These are phyloP conservation scores for Kwoniella dendrophila DNA, from an alignment of 768 basidiomycete genomes.

Conservation along the genomic window DNA sequence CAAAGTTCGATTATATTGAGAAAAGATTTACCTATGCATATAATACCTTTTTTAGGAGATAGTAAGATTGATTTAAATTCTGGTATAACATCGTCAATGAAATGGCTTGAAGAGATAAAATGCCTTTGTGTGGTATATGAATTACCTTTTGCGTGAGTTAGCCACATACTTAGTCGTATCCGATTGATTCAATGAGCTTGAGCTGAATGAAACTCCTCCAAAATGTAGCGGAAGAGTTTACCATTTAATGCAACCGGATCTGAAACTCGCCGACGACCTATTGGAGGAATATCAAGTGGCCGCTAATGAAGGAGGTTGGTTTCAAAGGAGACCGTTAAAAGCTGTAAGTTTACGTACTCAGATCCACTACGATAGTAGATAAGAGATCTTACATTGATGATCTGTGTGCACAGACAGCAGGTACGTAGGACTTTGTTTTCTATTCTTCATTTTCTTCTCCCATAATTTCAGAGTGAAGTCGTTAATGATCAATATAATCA, in stretches of 20 bases:
- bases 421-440: no score
- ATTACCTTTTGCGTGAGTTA: conserved; percentile 18
- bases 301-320: conserved; percentile 29
- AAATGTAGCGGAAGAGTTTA: conserved; percentile 30
- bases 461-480: neutral
- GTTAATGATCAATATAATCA: neutral
- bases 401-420: neutral
- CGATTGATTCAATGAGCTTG: no score
- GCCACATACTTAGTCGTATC: no score
- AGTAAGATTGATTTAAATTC: conserved; percentile 4
- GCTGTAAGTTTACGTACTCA: conserved; percentile 23
- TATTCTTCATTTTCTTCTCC: neutral
- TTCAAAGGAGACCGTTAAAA: conserved; percentile 35
- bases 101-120: neutral
- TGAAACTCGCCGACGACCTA: conserved; percentile 15
- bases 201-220: no score
- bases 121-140: conserved; percentile 16
- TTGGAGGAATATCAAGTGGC: conserved; percentile 34
- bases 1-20: neutral
- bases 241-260: conserved; percentile 23
- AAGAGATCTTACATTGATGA: neutral
- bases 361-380: neutral
- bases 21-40: neutral
- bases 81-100: conserved; percentile 7
- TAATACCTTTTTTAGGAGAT: conserved; percentile 23